Conservation (phyloP, 306 rosid genomes). For the Leucaena leucocephala region DNA sequence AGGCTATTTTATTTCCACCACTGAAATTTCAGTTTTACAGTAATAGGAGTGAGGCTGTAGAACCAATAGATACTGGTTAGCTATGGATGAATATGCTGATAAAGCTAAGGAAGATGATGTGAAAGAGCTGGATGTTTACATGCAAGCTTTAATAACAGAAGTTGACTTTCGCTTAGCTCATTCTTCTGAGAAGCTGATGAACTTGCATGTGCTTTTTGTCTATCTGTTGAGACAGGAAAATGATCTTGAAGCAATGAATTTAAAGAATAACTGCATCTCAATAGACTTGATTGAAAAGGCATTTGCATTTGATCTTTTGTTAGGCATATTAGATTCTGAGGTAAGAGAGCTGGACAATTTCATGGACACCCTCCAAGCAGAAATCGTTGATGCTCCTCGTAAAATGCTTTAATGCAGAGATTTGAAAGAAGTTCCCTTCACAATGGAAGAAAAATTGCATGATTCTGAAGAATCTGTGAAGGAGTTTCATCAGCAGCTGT, state of each 20-base stretch:
- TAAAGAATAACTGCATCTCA: constrained; percentile 44
- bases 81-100: constrained; percentile 57
- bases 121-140: constrained; percentile 56
- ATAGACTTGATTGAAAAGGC: constrained; percentile 59
- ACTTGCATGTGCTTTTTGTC: constrained; percentile 69
- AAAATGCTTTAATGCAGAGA: constrained; percentile 75
- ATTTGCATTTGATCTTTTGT: constrained; percentile 70
- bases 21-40: constrained; percentile 27
- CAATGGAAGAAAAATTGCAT: constrained; percentile 67
- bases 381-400: constrained; percentile 64
- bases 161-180: constrained; percentile 80
- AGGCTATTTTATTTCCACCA: constrained; percentile 11
- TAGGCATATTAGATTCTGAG: constrained; percentile 79
- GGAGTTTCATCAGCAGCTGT: constrained; percentile 70
- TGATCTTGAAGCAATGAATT: constrained; percentile 67
- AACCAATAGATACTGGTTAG: constrained; percentile 36
- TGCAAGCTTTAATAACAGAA: constrained; percentile 66
- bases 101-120: constrained; percentile 48
- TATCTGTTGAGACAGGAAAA: constrained; percentile 69
- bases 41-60: constrained; percentile 35
- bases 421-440: constrained; percentile 53
- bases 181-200: constrained; percentile 80
- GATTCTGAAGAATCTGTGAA: constrained; percentile 73
- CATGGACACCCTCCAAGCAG: constrained; percentile 73
- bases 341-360: constrained; percentile 81